These are phyloP conservation scores for Linum usitatissimum DNA, from an alignment of 345 rosid species.

Conservation along the genomic window DNA sequence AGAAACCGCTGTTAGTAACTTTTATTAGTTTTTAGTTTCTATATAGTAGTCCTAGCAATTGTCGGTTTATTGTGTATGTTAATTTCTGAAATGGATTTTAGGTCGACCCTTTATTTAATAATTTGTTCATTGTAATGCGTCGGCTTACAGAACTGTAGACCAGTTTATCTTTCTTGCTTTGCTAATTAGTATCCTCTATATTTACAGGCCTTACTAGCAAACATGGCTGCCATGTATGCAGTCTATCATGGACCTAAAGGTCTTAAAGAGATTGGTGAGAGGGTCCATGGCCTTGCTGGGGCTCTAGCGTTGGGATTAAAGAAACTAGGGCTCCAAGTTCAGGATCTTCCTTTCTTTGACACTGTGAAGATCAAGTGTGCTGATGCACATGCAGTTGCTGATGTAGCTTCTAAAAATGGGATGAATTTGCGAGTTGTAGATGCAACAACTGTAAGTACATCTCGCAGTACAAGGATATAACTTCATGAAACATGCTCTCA, in stretches of 20 bases:
- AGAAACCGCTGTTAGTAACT: conserved; percentile 5
- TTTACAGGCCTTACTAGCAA: conserved; percentile 83
- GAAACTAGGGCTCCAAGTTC: conserved; percentile 87
- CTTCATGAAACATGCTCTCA: conserved; percentile 8
- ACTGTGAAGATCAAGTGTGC: conserved; percentile 76
- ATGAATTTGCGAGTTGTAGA: conserved; percentile 80
- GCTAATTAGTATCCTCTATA: conserved; percentile 8
- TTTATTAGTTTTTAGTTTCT: neutral
- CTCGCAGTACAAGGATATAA: conserved; percentile 2
- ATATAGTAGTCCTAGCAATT: neutral
- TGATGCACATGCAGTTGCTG: conserved; percentile 76
- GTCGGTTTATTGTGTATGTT: conserved; percentile 9
- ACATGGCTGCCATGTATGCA: conserved; percentile 97
- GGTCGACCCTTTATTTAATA: neutral
- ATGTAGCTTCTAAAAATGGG: conserved; percentile 57
- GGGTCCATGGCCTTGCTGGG: conserved; percentile 97
- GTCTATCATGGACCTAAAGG: conserved; percentile 98
- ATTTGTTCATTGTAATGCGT: conserved; percentile 3
- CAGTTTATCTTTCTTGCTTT: conserved; percentile 9
- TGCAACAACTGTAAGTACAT: conserved; percentile 59
- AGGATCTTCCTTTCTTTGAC: conserved; percentile 81
- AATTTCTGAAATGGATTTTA: neutral
- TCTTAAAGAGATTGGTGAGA: conserved; percentile 63
- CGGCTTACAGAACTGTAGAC: too few relatives aligned
- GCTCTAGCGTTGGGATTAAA: conserved; percentile 69